Conservation (phyloP, 768 basidiomycete genomes). For the Rhizopogon rudus region DNA sequence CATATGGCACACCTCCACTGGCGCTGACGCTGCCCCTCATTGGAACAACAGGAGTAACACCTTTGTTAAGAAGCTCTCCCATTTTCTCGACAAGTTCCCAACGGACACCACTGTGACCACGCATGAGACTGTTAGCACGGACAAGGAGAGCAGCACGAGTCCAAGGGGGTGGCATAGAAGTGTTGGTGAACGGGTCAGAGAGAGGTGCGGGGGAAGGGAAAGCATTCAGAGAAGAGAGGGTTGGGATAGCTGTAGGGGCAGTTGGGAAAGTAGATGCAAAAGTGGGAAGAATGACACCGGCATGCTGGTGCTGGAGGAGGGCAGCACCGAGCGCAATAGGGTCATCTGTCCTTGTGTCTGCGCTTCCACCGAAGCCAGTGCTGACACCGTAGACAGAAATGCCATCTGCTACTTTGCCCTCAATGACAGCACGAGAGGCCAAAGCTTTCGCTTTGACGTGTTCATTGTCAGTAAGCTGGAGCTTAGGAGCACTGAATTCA, state of each 20-base stretch:
- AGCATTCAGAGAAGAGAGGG: neutral
- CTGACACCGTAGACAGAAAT: conserved; percentile 81
- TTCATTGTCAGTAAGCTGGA: conserved; percentile 16
- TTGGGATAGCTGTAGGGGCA: conserved; percentile 5
- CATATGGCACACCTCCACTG: conserved; percentile 55
- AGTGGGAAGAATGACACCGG: conserved; percentile 62
- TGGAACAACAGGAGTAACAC: conserved; percentile 77
- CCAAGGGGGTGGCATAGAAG: conserved; percentile 83
- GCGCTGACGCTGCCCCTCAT: conserved; percentile 81
- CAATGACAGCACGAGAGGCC: conserved; percentile 60
- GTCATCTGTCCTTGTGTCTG: conserved; percentile 77
- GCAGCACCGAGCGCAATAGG: conserved; percentile 70
- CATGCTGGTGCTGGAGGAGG: conserved; percentile 82
- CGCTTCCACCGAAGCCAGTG: conserved; percentile 84
- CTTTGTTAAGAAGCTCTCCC: conserved; percentile 61
- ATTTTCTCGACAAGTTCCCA: conserved; percentile 79
- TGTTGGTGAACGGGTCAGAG: conserved; percentile 59
- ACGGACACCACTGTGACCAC: conserved; percentile 84
- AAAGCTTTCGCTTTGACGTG: conserved; percentile 46
- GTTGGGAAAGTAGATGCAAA: conserved; percentile 20
- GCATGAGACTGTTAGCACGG: conserved; percentile 84
- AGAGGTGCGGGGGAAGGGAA: conserved; percentile 46
- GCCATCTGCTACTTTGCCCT: conserved; percentile 59
- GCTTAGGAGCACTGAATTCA: conserved; percentile 11
- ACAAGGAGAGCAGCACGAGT: conserved; percentile 84